phyloP scores from a whole-genome alignment of 345 rosid genomes.

The Anastatica hierochuntica region DNA sequence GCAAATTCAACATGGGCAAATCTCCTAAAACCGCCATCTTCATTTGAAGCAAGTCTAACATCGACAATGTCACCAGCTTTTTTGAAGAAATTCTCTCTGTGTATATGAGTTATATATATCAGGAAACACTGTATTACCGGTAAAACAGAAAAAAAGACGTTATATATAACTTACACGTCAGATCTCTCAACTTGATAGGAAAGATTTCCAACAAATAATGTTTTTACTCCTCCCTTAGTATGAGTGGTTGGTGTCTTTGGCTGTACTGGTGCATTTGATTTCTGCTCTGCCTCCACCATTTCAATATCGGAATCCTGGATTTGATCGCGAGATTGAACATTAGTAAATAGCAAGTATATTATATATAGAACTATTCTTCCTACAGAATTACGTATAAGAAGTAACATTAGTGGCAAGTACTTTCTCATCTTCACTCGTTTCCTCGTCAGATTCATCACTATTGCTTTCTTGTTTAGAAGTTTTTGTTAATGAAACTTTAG shows the following conservation, averaged over 20 bases:
- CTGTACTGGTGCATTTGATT: constrained; percentile 36
- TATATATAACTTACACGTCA: constrained; percentile 52
- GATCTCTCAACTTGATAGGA: constrained; percentile 35
- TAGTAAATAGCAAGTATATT: no score
- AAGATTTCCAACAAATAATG: constrained; percentile 61
- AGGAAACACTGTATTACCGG: neutral
- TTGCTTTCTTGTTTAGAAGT: constrained; percentile 33
- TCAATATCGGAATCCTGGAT: constrained; percentile 37
- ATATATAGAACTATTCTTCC: neutral
- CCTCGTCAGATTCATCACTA: constrained; percentile 37
- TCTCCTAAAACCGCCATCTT: constrained; percentile 46
- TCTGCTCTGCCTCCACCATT: constrained; percentile 42
- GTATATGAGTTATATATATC: constrained; percentile 15
- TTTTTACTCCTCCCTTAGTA: constrained; percentile 39
- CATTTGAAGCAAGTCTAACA: constrained; percentile 43
- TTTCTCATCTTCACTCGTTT: constrained; percentile 38
- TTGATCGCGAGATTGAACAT: neutral
- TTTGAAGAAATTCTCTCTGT: constrained; percentile 70
- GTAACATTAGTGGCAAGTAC: constrained; percentile 18
- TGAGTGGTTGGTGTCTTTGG: constrained; percentile 39
- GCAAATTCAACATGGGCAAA: constrained; percentile 80
- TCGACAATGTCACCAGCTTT: constrained; percentile 60
- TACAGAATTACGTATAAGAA: neutral
- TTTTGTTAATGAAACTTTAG: constrained; percentile 18
- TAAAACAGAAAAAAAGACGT: neutral